Evolutionary conservation across 2,329 filamentous ascomycete genomes (phyloP).

Genomic region (Colletotrichum cuscutae): DNA sequence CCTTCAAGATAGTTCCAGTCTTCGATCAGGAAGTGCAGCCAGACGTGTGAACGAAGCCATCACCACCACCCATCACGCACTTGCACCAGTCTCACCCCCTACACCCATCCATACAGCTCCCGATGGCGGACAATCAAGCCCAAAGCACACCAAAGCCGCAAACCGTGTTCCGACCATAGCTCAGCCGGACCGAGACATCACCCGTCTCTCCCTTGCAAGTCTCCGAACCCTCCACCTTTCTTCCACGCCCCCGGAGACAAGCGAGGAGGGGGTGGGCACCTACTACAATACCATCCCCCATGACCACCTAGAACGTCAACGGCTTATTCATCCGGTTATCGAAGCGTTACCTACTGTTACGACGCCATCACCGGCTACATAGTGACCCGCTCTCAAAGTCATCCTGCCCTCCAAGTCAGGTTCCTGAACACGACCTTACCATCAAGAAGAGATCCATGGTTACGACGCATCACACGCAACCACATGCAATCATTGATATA

Average conservation of each 20-base stretch:
- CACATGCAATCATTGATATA: not conserved
- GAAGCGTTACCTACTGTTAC: not conserved
- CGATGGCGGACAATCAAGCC: not conserved
- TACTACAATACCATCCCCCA: not conserved
- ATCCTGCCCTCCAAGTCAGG: not conserved
- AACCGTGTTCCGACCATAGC: not conserved
- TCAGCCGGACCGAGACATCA: not conserved
- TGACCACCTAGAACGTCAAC: slow-evolving; percentile 5
- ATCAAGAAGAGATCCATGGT: not conserved
- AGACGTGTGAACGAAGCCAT: slow-evolving; percentile 7
- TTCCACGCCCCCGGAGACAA: not conserved
- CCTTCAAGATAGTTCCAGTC: not conserved
- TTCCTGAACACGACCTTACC: not conserved
- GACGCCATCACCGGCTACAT: not conserved
- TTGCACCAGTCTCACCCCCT: not conserved
- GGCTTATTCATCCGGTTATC: slow-evolving; percentile 11
- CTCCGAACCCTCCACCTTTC: not conserved
- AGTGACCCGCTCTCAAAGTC: not conserved
- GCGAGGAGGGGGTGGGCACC: not conserved
- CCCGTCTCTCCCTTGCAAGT: not conserved
- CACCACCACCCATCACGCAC: not conserved
- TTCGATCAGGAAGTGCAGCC: not conserved
- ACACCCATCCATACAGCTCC: not conserved
- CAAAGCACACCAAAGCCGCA: not conserved
- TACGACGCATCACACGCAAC: not conserved